Base-by-base conservation (phyloP, 1,139 yeast genomes). In the Yamadazyma trypodendri region DNA sequence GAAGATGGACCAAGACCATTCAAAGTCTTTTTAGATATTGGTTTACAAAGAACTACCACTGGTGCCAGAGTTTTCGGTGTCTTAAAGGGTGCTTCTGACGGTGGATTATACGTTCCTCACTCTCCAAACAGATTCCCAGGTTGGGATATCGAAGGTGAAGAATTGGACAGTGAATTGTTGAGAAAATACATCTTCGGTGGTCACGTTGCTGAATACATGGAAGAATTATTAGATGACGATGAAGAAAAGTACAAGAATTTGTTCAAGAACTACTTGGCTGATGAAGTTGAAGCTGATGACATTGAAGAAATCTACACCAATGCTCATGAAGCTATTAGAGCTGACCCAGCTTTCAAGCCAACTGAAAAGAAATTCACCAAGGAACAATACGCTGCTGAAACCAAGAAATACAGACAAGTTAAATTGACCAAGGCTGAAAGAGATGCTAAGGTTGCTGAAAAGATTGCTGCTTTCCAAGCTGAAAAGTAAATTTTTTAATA, bases 61-160 rank as follows among this genome's bases (percentile, higher is more conserved):
- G 99, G 99, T 88, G 97, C 97, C 69, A 88, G 96, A 77, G 81
- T 92, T 71, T 92, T 92, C 65, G 99, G 97, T 86, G 97, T 90
- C 68, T 81, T 94, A 70, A 92, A 92, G 85, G 99, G 99, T 86
- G 98, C 98, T 68, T 90, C 97, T 52, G 99, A 92, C 72, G 99
- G 98, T 86, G 99, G 99, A 65, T 81, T 92, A 65, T 88, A 86
- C 90, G 81, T 92, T 68, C 99, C 99, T 58, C 99, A 92, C 90
- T 88, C 96, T 60, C 86, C 96, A 68, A 90, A 90, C 84, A 90
- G 98, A 85, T 92, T 90, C 96, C 99, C 99, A 75, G 99, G 98
- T 79, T 92, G 92, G 95, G 99, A 92, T 77, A 86, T 90, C 64
- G 99, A 92, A 80, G 68, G 85, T 61, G 96, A 90, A 79, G 98